Evolutionary conservation across 441 rosid genomes (phyloP).

Genomic region (Codiaeum variegatum): DNA sequence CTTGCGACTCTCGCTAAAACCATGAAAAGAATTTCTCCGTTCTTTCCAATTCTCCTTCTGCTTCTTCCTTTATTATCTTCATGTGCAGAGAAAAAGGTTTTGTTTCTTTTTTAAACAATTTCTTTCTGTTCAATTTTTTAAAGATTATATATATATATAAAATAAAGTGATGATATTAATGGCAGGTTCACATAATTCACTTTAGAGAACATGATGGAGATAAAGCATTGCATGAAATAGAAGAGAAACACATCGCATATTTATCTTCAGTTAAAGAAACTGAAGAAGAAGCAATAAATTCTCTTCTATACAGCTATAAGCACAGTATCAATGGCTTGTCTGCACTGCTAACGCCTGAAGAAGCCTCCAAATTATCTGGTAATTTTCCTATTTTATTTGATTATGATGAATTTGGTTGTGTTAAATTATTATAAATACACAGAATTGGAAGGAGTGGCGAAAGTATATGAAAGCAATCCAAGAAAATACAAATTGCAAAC

Average conservation of each 20-base stretch:
- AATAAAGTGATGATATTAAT: not conserved
- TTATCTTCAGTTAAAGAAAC: slow-evolving; percentile 46
- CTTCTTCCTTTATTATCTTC: slow-evolving; percentile 43
- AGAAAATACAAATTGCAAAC: slow-evolving; percentile 52
- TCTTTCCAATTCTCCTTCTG: slow-evolving; percentile 29
- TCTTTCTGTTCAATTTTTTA: not conserved
- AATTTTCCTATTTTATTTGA: not conserved
- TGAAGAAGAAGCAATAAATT: slow-evolving; percentile 47
- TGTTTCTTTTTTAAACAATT: not conserved
- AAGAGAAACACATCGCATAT: slow-evolving; percentile 51
- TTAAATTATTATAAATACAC: slow-evolving; percentile 1
- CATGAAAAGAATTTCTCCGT: slow-evolving; percentile 27
- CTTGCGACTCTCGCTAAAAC: too few relatives aligned
- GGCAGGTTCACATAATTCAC: slow-evolving; percentile 52
- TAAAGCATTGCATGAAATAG: slow-evolving; percentile 46
- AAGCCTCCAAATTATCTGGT: slow-evolving; percentile 70
- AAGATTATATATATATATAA: not conserved
- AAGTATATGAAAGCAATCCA: slow-evolving; percentile 42
- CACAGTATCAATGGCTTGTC: slow-evolving; percentile 80
- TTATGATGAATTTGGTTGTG: not conserved
- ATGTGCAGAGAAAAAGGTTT: slow-evolving; percentile 27
- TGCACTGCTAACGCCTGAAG: slow-evolving; percentile 51
- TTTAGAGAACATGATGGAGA: slow-evolving; percentile 49
- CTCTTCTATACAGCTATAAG: slow-evolving; percentile 79
- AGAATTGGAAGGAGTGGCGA: slow-evolving; percentile 58